Conservation (phyloP, 2,329 filamentous ascomycete species). For the Talaromyces verruculosus region DNA sequence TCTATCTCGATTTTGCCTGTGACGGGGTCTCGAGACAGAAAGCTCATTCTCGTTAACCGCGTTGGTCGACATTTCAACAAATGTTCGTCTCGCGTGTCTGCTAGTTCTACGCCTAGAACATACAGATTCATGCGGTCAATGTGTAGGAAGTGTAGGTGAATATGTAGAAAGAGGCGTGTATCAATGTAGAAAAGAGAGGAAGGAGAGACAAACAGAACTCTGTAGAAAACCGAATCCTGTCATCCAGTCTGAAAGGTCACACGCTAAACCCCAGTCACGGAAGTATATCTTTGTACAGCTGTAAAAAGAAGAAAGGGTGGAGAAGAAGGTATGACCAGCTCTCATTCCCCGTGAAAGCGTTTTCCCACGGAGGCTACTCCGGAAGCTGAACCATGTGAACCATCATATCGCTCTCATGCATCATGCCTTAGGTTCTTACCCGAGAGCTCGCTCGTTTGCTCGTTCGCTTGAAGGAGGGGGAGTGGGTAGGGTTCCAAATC, state of each 20-base stretch:
- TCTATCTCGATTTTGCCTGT: conserved; percentile 20
- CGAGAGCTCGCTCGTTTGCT: background rate
- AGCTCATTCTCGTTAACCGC: conserved; percentile 21
- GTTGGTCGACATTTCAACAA: conserved; percentile 20
- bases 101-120: conserved; percentile 18
- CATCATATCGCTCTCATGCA: background rate
- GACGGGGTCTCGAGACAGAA: conserved; percentile 21
- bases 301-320: background rate
- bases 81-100: conserved; percentile 11
- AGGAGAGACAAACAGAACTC: no score
- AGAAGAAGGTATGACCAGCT: background rate
- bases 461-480: background rate
- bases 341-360: background rate
- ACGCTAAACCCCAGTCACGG: background rate
- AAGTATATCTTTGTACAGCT: background rate
- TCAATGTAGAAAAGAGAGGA: background rate
- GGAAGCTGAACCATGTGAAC: background rate
- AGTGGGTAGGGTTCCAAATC: background rate
- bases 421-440: background rate
- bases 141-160: background rate
- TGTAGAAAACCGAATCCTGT: background rate
- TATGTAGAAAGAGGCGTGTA: background rate
- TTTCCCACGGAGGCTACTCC: background rate
- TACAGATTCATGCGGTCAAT: background rate
- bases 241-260: background rate